phyloP scores from a whole-genome alignment of 2,329 filamentous ascomycete species.

The Clarireedia monteithiana region DNA sequence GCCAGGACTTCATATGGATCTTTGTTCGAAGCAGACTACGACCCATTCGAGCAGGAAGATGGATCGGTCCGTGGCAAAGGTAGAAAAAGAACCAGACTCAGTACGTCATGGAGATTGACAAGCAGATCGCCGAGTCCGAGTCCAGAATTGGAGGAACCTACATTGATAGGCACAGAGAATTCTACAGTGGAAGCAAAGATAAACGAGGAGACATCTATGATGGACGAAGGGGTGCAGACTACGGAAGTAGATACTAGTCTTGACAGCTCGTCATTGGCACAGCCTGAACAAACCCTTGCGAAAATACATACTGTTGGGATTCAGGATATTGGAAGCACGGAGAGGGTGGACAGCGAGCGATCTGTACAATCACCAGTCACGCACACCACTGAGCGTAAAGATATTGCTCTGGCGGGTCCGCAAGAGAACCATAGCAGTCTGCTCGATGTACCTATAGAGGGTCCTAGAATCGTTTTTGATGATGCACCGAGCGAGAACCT shows the following conservation, averaged over 20 bases:
- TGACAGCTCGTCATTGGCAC: conserved; percentile 8
- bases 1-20: conserved; percentile 62
- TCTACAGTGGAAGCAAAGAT: no score
- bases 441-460: no score
- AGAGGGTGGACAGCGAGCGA: no score
- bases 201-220: conserved; percentile 23
- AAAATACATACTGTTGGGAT: neutral
- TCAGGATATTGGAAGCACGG: neutral
- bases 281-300: neutral
- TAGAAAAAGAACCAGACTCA: conserved; percentile 63
- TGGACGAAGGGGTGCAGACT: conserved; percentile 35
- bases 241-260: conserved; percentile 28
- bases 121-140: conserved; percentile 62
- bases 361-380: neutral
- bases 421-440: no score
- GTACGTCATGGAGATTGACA: conserved; percentile 64
- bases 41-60: conserved; percentile 62
- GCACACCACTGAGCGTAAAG: neutral
- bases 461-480: no score
- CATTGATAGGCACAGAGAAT: conserved; percentile 9
- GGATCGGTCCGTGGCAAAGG: conserved; percentile 50
- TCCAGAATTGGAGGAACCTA: conserved; percentile 30
- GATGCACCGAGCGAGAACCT: neutral
- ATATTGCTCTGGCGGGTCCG: neutral
- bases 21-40: conserved; percentile 54